phyloP scores from a whole-genome alignment of 2,329 filamentous ascomycete genomes.

The Pseudocercospora cruenta region DNA sequence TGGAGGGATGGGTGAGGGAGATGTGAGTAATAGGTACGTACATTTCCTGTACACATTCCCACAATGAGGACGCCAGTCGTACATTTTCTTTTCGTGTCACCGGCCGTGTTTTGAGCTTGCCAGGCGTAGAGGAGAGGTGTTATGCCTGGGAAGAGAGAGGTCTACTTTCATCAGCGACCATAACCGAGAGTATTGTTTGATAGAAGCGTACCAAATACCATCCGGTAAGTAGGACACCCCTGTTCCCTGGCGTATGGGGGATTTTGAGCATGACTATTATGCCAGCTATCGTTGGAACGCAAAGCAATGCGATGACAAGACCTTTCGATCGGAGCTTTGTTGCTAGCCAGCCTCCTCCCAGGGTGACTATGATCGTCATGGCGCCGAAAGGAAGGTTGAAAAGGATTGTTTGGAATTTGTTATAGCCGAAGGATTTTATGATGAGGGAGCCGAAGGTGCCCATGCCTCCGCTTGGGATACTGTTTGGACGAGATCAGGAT shows the following conservation, averaged over 20 bases:
- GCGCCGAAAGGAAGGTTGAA: slow-evolving; percentile 13
- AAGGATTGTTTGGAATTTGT: slow-evolving; percentile 7
- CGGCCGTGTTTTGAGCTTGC: slow-evolving; percentile 8
- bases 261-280: slow-evolving; percentile 8
- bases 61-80: slow-evolving; percentile 1
- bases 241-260: neutral
- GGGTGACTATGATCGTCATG: slow-evolving; percentile 1
- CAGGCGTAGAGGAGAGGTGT: slow-evolving; percentile 10
- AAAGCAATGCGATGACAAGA: slow-evolving; percentile 2
- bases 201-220: slow-evolving; percentile 14
- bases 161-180: too few species aligned
- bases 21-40: too few species aligned
- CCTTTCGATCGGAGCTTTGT: slow-evolving; percentile 7
- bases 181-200: too few species aligned
- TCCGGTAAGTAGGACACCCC: slow-evolving; percentile 3
- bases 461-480: slow-evolving; percentile 6
- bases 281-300: slow-evolving; percentile 1
- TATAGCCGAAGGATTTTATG: slow-evolving; percentile 10
- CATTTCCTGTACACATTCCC: slow-evolving; percentile 9
- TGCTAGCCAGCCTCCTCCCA: neutral
- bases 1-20: neutral
- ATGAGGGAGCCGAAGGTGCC: slow-evolving; percentile 11
- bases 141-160: slow-evolving; percentile 2
- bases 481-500: neutral
- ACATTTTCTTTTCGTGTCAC: slow-evolving; percentile 9